Conservation (phyloP, 2,329 filamentous ascomycete genomes). For the Graphilbum ipis-grandicollis region DNA sequence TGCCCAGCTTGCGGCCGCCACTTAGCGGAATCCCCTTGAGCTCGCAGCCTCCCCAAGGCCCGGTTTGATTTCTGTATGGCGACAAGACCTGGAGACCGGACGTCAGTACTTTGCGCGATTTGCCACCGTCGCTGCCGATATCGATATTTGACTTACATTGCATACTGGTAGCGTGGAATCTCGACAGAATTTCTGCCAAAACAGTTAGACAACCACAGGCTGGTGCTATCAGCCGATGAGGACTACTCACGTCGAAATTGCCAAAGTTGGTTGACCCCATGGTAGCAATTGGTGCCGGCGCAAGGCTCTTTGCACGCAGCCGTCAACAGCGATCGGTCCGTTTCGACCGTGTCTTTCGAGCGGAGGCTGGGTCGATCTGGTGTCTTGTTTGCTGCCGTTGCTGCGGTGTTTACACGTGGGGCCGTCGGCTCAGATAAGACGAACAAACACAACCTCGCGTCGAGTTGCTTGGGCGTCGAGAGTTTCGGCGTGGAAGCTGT, state of each 20-base stretch:
- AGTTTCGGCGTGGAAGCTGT: too few species aligned
- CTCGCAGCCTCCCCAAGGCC: conserved; percentile 51
- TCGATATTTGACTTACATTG: conserved; percentile 45
- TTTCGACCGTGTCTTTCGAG: not conserved
- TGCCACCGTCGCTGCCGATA: too few species aligned
- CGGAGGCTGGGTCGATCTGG: too few species aligned
- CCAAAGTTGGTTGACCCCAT: conserved; percentile 47
- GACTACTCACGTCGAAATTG: conserved; percentile 35
- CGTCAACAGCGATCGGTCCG: not conserved
- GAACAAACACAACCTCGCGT: too few species aligned
- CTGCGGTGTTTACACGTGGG: too few species aligned
- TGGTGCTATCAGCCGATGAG: too few species aligned
- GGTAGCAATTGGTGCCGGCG: conserved; percentile 11
- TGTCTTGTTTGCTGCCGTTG: too few species aligned
- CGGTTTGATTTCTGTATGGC: conserved; percentile 36
- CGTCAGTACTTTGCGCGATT: conserved; percentile 2
- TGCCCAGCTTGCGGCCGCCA: conserved; percentile 50
- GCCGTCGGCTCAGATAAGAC: too few species aligned
- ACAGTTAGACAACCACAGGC: too few species aligned
- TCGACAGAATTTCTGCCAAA: conserved; percentile 60
- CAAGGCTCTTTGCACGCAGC: not conserved
- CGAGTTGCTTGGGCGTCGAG: too few species aligned
- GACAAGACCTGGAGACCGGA: conserved; percentile 41
- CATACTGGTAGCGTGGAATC: conserved; percentile 71
- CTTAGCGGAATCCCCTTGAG: conserved; percentile 60